Conservation (phyloP, 2,329 filamentous ascomycete species). For the Thielaviopsis musarum region DNA sequence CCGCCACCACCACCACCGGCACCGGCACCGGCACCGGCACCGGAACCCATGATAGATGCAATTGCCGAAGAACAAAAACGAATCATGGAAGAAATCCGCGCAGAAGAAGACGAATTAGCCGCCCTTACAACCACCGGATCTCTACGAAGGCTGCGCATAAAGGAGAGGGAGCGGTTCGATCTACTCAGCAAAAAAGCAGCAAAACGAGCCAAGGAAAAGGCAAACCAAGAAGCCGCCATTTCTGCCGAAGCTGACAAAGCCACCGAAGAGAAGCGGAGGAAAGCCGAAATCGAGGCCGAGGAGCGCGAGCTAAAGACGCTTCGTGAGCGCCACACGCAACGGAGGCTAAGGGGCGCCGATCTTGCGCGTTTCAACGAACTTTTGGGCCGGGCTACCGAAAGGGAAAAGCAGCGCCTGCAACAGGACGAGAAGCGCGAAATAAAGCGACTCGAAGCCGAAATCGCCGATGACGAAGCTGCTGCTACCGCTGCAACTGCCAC, state of each 20-base stretch:
- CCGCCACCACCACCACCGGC: conserved; percentile 1
- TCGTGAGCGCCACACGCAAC: not conserved
- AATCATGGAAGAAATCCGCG: conserved; percentile 6
- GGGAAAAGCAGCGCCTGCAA: not conserved
- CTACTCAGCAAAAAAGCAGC: conserved; percentile 2
- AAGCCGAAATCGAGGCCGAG: conserved; percentile 2
- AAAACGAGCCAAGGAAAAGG: conserved; percentile 11
- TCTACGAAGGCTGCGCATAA: not conserved
- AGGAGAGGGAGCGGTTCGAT: conserved; percentile 8
- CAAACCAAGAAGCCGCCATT: conserved; percentile 11
- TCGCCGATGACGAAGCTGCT: conserved; percentile 3
- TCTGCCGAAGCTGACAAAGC: conserved; percentile 5
- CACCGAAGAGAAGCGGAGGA: conserved; percentile 5
- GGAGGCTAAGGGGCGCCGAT: not conserved
- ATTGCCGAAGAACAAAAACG: conserved; percentile 5
- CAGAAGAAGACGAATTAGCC: conserved; percentile 6
- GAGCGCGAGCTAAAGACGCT: conserved; percentile 1
- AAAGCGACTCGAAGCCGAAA: conserved; percentile 6
- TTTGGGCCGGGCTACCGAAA: not conserved
- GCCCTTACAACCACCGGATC: not conserved
- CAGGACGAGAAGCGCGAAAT: conserved; percentile 2
- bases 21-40: not conserved
- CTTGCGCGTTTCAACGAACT: conserved; percentile 8
- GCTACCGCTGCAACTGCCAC: not conserved
- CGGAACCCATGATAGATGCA: not conserved